Base-by-base conservation (phyloP, 208 protist species). In the Leishmania tarentolae region DNA sequence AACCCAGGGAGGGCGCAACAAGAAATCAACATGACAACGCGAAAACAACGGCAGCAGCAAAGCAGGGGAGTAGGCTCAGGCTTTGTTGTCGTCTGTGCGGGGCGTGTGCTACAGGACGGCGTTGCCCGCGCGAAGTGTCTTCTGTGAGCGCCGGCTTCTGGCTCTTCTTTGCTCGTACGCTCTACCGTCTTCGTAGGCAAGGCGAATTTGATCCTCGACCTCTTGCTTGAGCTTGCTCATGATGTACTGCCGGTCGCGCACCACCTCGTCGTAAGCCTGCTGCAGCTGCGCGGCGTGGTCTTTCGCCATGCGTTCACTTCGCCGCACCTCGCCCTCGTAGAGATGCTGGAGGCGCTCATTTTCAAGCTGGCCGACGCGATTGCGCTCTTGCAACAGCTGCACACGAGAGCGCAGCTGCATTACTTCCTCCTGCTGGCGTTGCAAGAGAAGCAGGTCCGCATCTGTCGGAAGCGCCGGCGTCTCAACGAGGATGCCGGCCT, bases 151-250 rank as follows among this genome's bases (percentile, higher is more conserved):
- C 1, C 69, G 72, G 66, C 44, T 71, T 71, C 47, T 81, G 37
- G 75, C 73, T 61, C 66, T 85, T 71, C 57, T 72, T 1, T 83
- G 73, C 73, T 95, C 89, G 76, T 93, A 90, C 24, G 86, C 83
- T 28, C 89, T 84, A 21, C 94, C 94, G 76, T 94, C 92, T 63
- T 89, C 83, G 50, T 94, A 97, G 3, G 94, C 91, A 66, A 90
- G 83, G 6, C 87, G 87, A 75, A 96, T 91, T 79, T 92, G 85
- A 78, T 91, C 86, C 79, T 92, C 92, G 68, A 97, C 89, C 70
- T 96, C 94, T n/a, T 65, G 69, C 68, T 86, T 77, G 40, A 97
- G 87, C n/a, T 86, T 83, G 69, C 88, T 85, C 80, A 92, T 87
- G 37, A 96, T 86, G 61, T 84, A 80, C 42, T 92, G 83, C 53